These are phyloP conservation scores for Ricinus communis DNA, from an alignment of 345 rosid genomes.

Conservation along the genomic window DNA sequence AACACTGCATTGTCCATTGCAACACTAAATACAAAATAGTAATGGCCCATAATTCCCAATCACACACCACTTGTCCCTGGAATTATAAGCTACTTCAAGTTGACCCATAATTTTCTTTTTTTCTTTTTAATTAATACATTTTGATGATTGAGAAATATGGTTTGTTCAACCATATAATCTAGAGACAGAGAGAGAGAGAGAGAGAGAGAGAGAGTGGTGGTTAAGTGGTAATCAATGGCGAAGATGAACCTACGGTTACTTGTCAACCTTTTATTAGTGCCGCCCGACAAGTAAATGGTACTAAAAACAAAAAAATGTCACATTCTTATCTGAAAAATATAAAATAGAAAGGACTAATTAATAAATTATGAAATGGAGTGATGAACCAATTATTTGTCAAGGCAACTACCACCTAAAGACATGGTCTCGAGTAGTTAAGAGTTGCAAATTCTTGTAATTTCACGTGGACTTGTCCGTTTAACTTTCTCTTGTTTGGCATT, in stretches of 20 bases:
- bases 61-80: not conserved
- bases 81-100: slow-evolving; percentile 1
- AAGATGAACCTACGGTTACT: not conserved
- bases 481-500: not conserved
- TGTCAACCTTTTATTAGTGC: no score
- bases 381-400: slow-evolving; percentile 14
- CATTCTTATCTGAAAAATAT: no score
- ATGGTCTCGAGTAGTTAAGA: slow-evolving; percentile 14
- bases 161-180: no score
- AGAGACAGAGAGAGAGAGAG: no score
- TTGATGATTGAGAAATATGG: no score
- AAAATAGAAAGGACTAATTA: no score
- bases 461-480: slow-evolving; percentile 24
- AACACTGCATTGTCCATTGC: not conserved
- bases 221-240: not conserved
- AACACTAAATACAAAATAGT: not conserved
- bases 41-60: not conserved
- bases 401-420: slow-evolving; percentile 20
- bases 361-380: not conserved
- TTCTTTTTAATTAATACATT: not conserved
- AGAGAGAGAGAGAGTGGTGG: no score
- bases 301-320: no score
- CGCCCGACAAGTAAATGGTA: no score
- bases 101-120: slow-evolving; percentile 13
- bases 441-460: slow-evolving; percentile 17